Evolutionary conservation across 805 yeast species (phyloP).

Genomic region (Candida parachauliodes): DNA sequence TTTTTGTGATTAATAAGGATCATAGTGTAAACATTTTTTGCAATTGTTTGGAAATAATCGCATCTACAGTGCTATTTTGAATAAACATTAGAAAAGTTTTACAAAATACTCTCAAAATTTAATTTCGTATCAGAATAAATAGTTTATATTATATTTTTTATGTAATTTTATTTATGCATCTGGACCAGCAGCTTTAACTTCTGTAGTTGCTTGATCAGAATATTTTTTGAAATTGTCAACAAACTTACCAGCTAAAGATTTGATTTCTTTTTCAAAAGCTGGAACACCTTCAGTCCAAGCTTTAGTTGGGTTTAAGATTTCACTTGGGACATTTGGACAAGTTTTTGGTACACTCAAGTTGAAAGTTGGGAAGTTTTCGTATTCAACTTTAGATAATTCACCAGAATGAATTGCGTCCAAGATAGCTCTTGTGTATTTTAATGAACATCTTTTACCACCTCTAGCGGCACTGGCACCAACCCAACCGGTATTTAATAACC

Average conservation of each 20-base stretch:
- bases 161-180: slow-evolving; percentile 30
- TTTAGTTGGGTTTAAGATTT: slow-evolving; percentile 80
- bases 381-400: slow-evolving; percentile 72
- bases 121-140: background rate
- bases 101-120: too few species aligned
- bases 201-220: slow-evolving; percentile 74
- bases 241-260: slow-evolving; percentile 71
- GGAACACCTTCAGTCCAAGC: slow-evolving; percentile 60
- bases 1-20: too few species aligned
- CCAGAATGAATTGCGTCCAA: slow-evolving; percentile 94
- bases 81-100: too few species aligned
- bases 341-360: slow-evolving; percentile 82
- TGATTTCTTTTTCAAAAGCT: slow-evolving; percentile 38
- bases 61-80: too few species aligned
- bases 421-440: slow-evolving; percentile 95
- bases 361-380: slow-evolving; percentile 81
- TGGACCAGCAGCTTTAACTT: slow-evolving; percentile 94
- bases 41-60: too few species aligned
- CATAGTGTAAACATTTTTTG: too few species aligned
- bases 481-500: slow-evolving; percentile 99
- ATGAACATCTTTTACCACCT: slow-evolving; percentile 97
- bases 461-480: slow-evolving; percentile 87
- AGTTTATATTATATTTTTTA: too few species aligned
- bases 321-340: slow-evolving; percentile 78
- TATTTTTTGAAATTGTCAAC: slow-evolving; percentile 85